A percentile compares a stretch with the other conserved stretches of the same genome.
Conservation (phyloP, 345 rosid genomes). For the Lagerstroemia speciosa region DNA sequence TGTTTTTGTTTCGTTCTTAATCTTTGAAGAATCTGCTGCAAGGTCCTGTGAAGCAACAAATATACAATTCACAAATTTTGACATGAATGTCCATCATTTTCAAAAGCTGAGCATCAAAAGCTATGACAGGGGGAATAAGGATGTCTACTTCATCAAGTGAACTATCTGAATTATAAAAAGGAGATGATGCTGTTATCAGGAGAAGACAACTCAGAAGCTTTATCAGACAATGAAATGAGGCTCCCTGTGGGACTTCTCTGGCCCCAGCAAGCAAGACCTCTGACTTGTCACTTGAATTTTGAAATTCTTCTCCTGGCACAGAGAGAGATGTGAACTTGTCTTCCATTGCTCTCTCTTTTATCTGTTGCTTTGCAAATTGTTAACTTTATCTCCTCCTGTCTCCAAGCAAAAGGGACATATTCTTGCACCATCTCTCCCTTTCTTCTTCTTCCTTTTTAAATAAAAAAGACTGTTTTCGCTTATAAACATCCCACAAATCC, state of each 20-base stretch:
- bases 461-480: no score
- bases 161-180: no score
- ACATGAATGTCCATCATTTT: no score
- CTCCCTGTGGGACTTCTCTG: no score
- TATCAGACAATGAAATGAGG: neutral
- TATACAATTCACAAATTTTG: no score
- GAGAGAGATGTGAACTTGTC: slow-evolving; percentile 1
- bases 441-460: no score
- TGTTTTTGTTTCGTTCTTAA: neutral
- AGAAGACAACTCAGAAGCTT: neutral
- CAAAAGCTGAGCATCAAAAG: no score
- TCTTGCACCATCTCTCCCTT: neutral
- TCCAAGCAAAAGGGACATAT: neutral
- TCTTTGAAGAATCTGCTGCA: neutral
- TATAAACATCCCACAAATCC: no score
- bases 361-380: neutral
- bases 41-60: neutral
- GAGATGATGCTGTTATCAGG: neutral
- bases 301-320: neutral
- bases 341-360: neutral
- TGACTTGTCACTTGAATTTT: neutral
- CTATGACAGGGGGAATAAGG: no score
- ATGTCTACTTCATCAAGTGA: neutral
- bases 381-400: neutral
- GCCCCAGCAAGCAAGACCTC: no score